Evolutionary conservation across 1,139 yeast genomes (phyloP).

Genomic region (Pneumocystis oryctolagi): DNA sequence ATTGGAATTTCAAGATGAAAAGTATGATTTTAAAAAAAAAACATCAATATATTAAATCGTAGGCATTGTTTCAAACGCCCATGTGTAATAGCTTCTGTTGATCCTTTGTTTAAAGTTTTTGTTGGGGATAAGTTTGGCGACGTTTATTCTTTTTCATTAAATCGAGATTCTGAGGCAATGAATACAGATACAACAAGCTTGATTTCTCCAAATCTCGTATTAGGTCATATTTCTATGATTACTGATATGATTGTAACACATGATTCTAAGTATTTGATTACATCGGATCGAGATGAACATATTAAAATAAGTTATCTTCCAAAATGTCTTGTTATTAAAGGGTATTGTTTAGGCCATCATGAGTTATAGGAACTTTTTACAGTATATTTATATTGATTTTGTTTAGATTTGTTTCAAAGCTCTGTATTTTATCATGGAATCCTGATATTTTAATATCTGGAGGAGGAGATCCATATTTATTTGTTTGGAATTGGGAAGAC

Average conservation of each 20-base stretch:
- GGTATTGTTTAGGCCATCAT: slow-evolving; percentile 75
- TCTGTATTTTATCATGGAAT: slow-evolving; percentile 39
- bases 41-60: not conserved
- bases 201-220: slow-evolving; percentile 42
- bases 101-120: slow-evolving; percentile 25
- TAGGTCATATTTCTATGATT: slow-evolving; percentile 95
- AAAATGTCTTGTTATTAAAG: slow-evolving; percentile 56
- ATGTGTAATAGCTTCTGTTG: not conserved
- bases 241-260: slow-evolving; percentile 47
- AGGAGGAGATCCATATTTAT: slow-evolving; percentile 77
- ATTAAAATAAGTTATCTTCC: slow-evolving; percentile 78
- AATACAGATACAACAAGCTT: slow-evolving; percentile 26
- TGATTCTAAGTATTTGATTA: slow-evolving; percentile 38
- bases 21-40: not conserved
- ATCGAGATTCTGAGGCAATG: slow-evolving; percentile 4
- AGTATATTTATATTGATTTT: slow-evolving; percentile 2
- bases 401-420: slow-evolving; percentile 28
- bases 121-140: slow-evolving; percentile 98
- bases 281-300: slow-evolving; percentile 94
- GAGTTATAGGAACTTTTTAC: slow-evolving; percentile 31
- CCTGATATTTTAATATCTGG: slow-evolving; percentile 48
- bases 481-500: slow-evolving; percentile 62
- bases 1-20: not conserved
- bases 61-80: not conserved
- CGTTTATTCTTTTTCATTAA: slow-evolving; percentile 47